Percentiles rank a stretch among this genome's conserved stretches.
Conservation (phyloP, 148 eudicot species). For the Beta vulgaris region DNA sequence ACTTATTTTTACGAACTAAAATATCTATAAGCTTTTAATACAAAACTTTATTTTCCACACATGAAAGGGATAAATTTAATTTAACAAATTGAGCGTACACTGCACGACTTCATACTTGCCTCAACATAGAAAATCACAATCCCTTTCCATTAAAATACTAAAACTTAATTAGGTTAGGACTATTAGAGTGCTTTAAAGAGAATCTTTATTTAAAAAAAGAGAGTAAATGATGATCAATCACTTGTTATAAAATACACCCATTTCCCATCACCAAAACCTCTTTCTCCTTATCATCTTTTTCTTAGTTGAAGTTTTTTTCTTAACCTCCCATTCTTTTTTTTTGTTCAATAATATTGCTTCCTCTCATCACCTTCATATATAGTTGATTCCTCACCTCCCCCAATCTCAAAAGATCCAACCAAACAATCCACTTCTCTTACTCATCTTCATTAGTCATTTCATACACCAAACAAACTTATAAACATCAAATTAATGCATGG, state of each 20-base stretch:
- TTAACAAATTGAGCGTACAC: too few relatives aligned
- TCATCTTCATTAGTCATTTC: not conserved
- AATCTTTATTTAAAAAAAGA: not conserved
- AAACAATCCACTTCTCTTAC: not conserved
- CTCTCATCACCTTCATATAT: too few relatives aligned
- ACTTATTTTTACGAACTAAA: too few relatives aligned
- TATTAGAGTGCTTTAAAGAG: not conserved
- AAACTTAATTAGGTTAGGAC: not conserved
- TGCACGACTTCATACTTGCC: too few relatives aligned
- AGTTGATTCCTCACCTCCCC: too few relatives aligned
- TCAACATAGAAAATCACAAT: too few relatives aligned
- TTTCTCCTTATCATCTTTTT: not conserved
- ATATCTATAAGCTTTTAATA: too few relatives aligned
- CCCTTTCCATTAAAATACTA: too few relatives aligned
- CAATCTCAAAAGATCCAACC: not conserved
- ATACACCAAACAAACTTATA: not conserved
- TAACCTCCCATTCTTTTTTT: not conserved
- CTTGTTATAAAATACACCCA: conserved; percentile 26
- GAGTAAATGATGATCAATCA: not conserved
- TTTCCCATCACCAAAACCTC: conserved; percentile 12
- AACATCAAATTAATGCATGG: conserved; percentile 8
- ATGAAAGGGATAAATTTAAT: too few relatives aligned
- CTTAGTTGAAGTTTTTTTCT: not conserved
- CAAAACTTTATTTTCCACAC: too few relatives aligned
- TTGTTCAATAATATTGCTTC: not conserved